Base-by-base conservation (phyloP, 2,329 filamentous ascomycete genomes). In the Stemphylium lycopersici region DNA sequence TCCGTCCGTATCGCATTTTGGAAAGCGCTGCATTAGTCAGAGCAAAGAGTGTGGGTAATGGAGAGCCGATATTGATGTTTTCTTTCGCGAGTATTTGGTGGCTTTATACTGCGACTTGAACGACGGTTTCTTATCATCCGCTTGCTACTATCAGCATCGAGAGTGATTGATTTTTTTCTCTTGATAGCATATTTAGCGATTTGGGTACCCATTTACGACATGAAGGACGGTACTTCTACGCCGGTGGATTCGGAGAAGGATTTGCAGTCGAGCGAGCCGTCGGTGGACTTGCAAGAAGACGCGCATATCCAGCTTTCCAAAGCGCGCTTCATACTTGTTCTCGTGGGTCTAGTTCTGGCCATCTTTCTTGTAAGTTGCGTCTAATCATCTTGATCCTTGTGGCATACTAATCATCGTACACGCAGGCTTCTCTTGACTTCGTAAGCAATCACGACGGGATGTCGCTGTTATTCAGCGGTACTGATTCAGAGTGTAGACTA, bases 351-450 rank as follows among this genome's bases (percentile, higher is more conserved):
- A 7, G 36, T 52, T 11, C 32, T 52, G 13, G 49, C 49, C 8
- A 52, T 52, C n/a, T 52, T 52, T 15, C 29, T 52, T 0, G 42
- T 52, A 41, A 52, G 49, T 39, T 29, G 2, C 13, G 4, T 26
- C 11, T n/a, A 2, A 10, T 4, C 22, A 7, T 24, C 2, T 6
- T 24, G 22, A 24, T 24, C 22, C 22, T 24, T 24, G n/a, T 6
- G 20, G 6, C 12, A 22, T 13, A 22, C 31, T 42, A 18, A 49
- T 10, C 6, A 31, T 31, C 3, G 16, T 15, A 3, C 5, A 2
- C 8, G 4, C 32, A 51, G 48, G 48, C 40, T 33, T 51, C 48
- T 37, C 48, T 51, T 3, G 48, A 51, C 3, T 51, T 51, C 10
- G 48, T 45, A 33, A 39, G 48, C 45, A 32, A 16, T 11, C n/a